Conservation (phyloP, 305 asterid genomes). For the Fraxinus sp. region DNA sequence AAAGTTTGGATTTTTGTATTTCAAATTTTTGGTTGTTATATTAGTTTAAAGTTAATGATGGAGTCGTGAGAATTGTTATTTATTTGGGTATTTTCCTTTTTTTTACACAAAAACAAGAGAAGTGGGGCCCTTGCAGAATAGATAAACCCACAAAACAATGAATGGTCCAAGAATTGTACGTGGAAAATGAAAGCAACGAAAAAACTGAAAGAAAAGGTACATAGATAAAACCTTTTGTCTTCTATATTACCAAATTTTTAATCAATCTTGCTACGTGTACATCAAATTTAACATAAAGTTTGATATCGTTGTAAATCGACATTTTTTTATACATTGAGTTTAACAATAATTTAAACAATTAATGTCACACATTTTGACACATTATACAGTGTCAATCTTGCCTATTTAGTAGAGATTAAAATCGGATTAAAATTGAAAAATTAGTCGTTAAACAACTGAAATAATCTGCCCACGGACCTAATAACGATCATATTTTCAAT, state of each 20-base stretch:
- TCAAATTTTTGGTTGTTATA: slow-evolving; percentile 34
- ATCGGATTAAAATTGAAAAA: too few relatives aligned
- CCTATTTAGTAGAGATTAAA: too few relatives aligned
- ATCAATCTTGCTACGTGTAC: slow-evolving; percentile 20
- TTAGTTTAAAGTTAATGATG: slow-evolving; percentile 6
- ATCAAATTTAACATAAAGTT: not conserved
- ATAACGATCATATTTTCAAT: too few relatives aligned
- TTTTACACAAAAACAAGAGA: too few relatives aligned
- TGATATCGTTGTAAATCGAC: too few relatives aligned
- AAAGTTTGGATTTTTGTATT: slow-evolving; percentile 41
- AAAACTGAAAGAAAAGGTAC: slow-evolving; percentile 15
- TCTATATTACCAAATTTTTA: not conserved
- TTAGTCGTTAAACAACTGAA: too few relatives aligned
- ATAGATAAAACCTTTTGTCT: not conserved
- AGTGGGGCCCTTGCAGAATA: too few relatives aligned
- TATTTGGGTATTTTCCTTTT: not conserved
- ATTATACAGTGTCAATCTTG: too few relatives aligned
- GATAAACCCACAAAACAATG: not conserved
- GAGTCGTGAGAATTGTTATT: slow-evolving; percentile 13
- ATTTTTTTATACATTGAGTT: too few relatives aligned
- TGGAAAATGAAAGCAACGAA: slow-evolving; percentile 2
- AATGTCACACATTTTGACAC: too few relatives aligned
- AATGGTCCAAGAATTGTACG: not conserved
- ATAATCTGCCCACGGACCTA: too few relatives aligned
- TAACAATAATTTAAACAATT: too few relatives aligned